Evolutionary conservation across 495 filamentous ascomycete genomes (phyloP).

Genomic region (Trichocladium antarcticum): DNA sequence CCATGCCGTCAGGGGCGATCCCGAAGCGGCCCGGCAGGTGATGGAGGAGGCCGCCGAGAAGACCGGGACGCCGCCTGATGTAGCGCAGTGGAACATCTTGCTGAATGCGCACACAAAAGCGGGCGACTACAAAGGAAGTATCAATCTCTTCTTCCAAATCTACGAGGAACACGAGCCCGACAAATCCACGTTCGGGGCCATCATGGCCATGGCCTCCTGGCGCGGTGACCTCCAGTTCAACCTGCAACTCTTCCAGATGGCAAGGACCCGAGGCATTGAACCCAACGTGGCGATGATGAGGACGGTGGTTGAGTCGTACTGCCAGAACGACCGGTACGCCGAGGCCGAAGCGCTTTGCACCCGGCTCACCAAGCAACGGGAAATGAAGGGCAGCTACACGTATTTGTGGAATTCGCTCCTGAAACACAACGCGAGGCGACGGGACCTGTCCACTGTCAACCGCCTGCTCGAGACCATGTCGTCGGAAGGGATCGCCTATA

Average conservation of each 20-base stretch:
- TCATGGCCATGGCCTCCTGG: conserved; percentile 61
- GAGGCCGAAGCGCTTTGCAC: conserved; percentile 51
- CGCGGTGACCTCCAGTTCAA: conserved; percentile 64
- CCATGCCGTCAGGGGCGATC: conserved; percentile 53
- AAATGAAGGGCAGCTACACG: conserved; percentile 35
- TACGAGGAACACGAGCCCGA: conserved; percentile 40
- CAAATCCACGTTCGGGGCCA: conserved; percentile 50
- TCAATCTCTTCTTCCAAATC: conserved; percentile 49
- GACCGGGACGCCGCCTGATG: conserved; percentile 44
- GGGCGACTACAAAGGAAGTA: conserved; percentile 52
- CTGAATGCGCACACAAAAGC: conserved; percentile 57
- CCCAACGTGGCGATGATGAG: conserved; percentile 45
- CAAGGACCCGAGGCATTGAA: conserved; percentile 34
- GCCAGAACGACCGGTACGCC: conserved; percentile 47
- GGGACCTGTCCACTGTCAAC: conserved; percentile 51
- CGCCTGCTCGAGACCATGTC: conserved; percentile 55
- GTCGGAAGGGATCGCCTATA: conserved; percentile 42
- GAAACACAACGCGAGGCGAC: conserved; percentile 50
- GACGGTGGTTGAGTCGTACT: conserved; percentile 56
- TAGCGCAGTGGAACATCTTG: conserved; percentile 60
- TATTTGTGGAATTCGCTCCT: conserved; percentile 73
- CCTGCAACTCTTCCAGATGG: conserved; percentile 49
- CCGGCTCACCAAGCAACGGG: conserved; percentile 28
- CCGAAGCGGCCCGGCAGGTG: conserved; percentile 42
- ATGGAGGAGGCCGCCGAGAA: conserved; percentile 48